These are phyloP conservation scores for Triticum timopheevii DNA, from an alignment of 176 grass and related monocot species.

Conservation along the genomic window DNA sequence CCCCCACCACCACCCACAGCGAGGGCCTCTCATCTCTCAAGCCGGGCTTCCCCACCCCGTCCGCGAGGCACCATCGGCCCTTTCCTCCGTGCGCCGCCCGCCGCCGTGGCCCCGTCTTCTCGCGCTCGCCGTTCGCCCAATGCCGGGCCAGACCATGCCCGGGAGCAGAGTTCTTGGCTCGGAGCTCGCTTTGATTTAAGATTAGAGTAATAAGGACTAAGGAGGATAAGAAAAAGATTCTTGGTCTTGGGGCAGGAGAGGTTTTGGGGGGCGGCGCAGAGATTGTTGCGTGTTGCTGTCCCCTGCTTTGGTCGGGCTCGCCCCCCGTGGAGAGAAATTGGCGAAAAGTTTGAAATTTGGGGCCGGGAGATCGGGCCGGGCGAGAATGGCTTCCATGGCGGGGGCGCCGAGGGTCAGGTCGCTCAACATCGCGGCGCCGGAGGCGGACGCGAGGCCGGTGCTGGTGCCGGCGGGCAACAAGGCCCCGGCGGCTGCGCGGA, in stretches of 20 bases:
- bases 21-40: neutral
- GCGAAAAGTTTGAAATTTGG: constrained; percentile 38
- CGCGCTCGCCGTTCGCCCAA: constrained; percentile 25
- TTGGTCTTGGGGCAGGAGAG: neutral
- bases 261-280: neutral
- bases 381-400: constrained; percentile 62
- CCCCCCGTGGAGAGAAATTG: neutral
- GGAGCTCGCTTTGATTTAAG: neutral
- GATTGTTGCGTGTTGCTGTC: neutral
- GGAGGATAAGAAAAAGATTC: neutral
- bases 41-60: neutral
- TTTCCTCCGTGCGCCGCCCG: neutral
- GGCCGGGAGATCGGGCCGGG: constrained; percentile 11
- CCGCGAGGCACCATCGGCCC: neutral
- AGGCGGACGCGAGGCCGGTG: constrained; percentile 64
- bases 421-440: constrained; percentile 52
- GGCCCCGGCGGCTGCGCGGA: constrained; percentile 39
- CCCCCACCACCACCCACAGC: neutral
- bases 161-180: constrained; percentile 33
- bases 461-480: constrained; percentile 89
- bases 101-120: neutral
- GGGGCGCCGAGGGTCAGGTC: constrained; percentile 76
- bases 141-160: neutral
- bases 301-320: neutral
- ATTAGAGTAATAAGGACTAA: too few relatives aligned